Percentiles rank a stretch among this genome's conserved stretches.
These are phyloP conservation scores for Aristolochia californica DNA, from an alignment of 164 flowering plant species.

Conservation along the genomic window DNA sequence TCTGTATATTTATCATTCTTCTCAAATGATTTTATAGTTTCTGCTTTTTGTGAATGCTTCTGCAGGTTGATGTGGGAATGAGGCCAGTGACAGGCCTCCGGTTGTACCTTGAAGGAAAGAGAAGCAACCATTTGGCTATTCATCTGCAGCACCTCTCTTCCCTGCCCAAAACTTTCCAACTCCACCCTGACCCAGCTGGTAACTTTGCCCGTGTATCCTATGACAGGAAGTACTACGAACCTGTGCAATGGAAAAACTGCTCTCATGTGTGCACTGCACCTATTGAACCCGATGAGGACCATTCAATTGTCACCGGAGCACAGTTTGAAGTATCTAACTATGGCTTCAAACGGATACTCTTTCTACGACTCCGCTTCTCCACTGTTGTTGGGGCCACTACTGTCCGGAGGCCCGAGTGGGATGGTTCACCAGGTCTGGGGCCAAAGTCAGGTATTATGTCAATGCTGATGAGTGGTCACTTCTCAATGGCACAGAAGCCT, in stretches of 20 bases:
- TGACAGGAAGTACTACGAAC: conserved; percentile 66
- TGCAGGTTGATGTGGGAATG: conserved; percentile 77
- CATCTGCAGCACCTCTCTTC: conserved; percentile 89
- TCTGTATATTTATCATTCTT: background rate
- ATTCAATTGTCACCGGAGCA: conserved; percentile 82
- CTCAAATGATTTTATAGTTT: background rate
- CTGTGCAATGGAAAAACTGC: conserved; percentile 83
- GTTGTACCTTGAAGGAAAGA: conserved; percentile 71
- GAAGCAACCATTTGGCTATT: conserved; percentile 69
- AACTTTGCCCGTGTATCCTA: conserved; percentile 28
- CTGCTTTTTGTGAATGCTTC: background rate
- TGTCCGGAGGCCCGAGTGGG: conserved; percentile 71
- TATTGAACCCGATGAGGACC: conserved; percentile 71
- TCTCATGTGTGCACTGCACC: conserved; percentile 99
- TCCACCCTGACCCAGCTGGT: conserved; percentile 38
- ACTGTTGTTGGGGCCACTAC: conserved; percentile 48
- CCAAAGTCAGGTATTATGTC: conserved; percentile 89
- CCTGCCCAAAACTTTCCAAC: conserved; percentile 63
- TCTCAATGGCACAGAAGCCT: conserved; percentile 61
- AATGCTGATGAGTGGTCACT: conserved; percentile 77
- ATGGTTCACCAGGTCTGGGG: conserved; percentile 69
- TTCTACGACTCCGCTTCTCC: conserved; percentile 68
- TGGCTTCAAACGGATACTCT: conserved; percentile 68
- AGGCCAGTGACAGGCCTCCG: conserved; percentile 86
- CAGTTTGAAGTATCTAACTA: conserved; percentile 63